Base-by-base conservation (phyloP, 176 grass and related monocot species). In the Oryza glumipatula region DNA sequence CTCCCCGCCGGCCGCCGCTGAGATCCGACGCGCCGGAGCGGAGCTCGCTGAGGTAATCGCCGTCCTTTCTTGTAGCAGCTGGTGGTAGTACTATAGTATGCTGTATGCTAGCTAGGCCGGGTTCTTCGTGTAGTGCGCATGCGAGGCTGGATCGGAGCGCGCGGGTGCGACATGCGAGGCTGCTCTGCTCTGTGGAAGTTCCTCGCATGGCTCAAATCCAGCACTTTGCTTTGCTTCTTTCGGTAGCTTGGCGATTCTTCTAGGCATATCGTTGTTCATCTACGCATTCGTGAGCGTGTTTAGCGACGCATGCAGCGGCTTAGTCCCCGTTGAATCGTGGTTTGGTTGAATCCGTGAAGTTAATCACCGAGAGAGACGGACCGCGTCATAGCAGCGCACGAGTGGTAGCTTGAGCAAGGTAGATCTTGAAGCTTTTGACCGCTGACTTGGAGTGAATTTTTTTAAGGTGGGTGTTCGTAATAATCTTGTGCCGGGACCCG, bases 401-500 rank as follows among this genome's bases (percentile, higher is more conserved):
- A 61, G 78, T 30, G 72, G 33, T 76, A 76, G 71, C 48, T 44
- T 73, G 16, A 41, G 51, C 33, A 36, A 60, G 7, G 74, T 68
- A 78, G 84, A 87, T 83, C 75, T 82, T 33, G 74, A 73, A 63
- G 48, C 76, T 90, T 90, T 83, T 76, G 80, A 76, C 76, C 22
- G 33, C 17, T 67, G 33, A 15, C 28, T 76, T 0, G 9, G 60
- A 14, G 32, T 68, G 9, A 28, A 32, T 61, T 87, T 86, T 23
- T 71, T 83, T 33, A 4, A 10, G 49, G 4, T 47, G 41, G 38
- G 11, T 39, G 7, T 24, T 28, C 28, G 2, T 78, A 35, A 23
- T 78, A 26, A 23, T 60, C 19, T 82, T 77, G 61, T 19, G 41
- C 75, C 0, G 16, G 11, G 39, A 52, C 38, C 75, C 0, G 16